Evolutionary conservation across 306 rosid genomes (phyloP).

Genomic region (Malus orientalis): DNA sequence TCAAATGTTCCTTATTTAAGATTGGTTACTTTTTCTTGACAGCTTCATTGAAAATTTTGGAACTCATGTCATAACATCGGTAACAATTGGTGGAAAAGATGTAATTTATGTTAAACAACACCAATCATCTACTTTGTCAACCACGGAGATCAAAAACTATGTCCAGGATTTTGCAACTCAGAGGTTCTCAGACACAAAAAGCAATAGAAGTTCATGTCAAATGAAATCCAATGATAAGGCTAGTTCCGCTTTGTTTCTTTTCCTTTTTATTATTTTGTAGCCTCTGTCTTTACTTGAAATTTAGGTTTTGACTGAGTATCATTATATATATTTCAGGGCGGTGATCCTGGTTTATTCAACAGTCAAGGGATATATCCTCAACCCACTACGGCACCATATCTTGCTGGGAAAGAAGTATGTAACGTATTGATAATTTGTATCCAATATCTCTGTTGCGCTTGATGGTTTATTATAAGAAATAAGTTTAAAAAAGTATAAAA

Average conservation of each 20-base stretch:
- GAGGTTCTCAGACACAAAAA: slow-evolving; percentile 57
- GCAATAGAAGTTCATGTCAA: slow-evolving; percentile 50
- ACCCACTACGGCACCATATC: slow-evolving; percentile 56
- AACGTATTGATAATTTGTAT: neutral
- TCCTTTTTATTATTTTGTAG: neutral
- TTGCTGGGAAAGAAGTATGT: slow-evolving; percentile 70
- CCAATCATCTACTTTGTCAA: slow-evolving; percentile 61
- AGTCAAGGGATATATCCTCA: slow-evolving; percentile 83
- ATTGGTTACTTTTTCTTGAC: slow-evolving; percentile 20
- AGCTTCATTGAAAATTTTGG: slow-evolving; percentile 90
- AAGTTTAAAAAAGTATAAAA: neutral
- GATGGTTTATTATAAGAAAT: neutral
- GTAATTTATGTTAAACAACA: slow-evolving; percentile 78
- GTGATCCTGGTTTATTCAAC: slow-evolving; percentile 65
- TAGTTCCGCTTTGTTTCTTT: slow-evolving; percentile 28
- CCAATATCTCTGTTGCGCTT: neutral
- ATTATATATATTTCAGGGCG: slow-evolving; percentile 38
- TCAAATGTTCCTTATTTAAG: slow-evolving; percentile 14
- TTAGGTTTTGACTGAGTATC: slow-evolving; percentile 1
- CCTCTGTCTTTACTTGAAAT: neutral
- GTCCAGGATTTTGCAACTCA: slow-evolving; percentile 65
- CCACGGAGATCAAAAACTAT: slow-evolving; percentile 68
- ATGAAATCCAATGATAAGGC: slow-evolving; percentile 73
- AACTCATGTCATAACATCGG: slow-evolving; percentile 71
- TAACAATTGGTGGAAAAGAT: slow-evolving; percentile 91